Base-by-base conservation (phyloP, 73 alveolate genomes). In the Paramecium caudatum region DNA sequence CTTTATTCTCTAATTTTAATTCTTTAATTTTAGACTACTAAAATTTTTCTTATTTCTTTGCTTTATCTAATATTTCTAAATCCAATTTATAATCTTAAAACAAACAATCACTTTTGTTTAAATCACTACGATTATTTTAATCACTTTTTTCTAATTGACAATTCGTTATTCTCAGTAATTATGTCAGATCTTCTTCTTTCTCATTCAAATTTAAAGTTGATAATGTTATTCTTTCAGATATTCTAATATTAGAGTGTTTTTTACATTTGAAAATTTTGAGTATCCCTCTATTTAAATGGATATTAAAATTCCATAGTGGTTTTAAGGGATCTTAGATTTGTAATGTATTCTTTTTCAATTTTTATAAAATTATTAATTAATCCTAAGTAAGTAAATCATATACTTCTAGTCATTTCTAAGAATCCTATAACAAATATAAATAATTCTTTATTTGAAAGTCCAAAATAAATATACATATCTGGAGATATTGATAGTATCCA, bases 351-450 rank as follows among this genome's bases (percentile, higher is more conserved):
- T 41, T 74, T 74, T 25, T 74, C 88, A 9, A 74, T 74, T 45
- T 74, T 74, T 5, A 74, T 37, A 74, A 74, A 74, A 45, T 74
- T 74, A 74, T 74, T 74, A 41, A 74, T 74, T 21, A 74, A 74
- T 74, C 88, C 84, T 68, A 34, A 33, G 4, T 27, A n/a, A 33
- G 9, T 10, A 55, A 1, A 4, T 4, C 7, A 4, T 30, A 10
- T 68, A 68, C 84, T 74, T 74, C 88, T 74, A 13, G 69, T 74
- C 88, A 74, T 74, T 74, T 74, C 88, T 25, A 74, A 19, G 17
- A 74, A 39, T 39, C 88, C 88, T 21, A 74, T 45, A 16, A 74
- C 12, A 1, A 74, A 45, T 2, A 74, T 74, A 21, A 74, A 74
- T 3, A 74, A n/a, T 41, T 74, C 88, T 74, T 45, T 74, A 74